Evolutionary conservation across 345 rosid genomes (phyloP), one percentile per base, ranked within the genome.

Genomic region (Leavenworthia alabamica): DNA sequence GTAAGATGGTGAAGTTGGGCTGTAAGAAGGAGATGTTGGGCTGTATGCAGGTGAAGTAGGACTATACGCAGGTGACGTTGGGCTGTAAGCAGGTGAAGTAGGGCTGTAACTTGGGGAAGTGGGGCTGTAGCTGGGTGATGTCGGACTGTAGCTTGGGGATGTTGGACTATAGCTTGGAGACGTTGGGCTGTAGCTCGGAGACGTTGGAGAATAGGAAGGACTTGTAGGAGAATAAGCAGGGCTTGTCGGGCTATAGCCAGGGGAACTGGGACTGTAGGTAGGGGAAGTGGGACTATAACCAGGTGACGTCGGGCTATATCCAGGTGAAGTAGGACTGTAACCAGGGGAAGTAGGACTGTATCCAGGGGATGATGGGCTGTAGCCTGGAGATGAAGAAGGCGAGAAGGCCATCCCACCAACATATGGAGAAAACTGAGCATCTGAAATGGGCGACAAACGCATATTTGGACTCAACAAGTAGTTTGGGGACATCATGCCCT

Each of bases 361-460:
- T 0, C 80, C 87, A 0, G 89, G 86, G n/a, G 96, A 85, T 15
- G 95, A 79, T 12, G 94, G 91, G 55, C 88, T 85, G 50, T 86
- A 85, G 3, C 93, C 97, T 0, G 96, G 95, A 36, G 98, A 84
- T 49, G 82, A 82, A 29, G 96, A 20, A 23, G 97, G 93, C 43
- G 97, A 89, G 67, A 89, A 89, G 32, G 94, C 80, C 90, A 86
- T 85, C 9, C 91, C 89, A 44, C 88, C 81, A 62, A 87, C 97
- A 60, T 85, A 93, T n/a, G 99, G 99, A 55, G 99, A 93, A 68
- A 92, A 89, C 68, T 81, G 88, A 11, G 96, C 91, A 69, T 85
- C 96, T 24, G 91, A 64, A 8, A 75, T 81, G 17, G 98, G 98
- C 1, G 98, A 92, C 28, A 83, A 74, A 15, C 89, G 91, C 43